phyloP scores from a whole-genome alignment of 2,329 filamentous ascomycete species.

The Nemania bipapillata region DNA sequence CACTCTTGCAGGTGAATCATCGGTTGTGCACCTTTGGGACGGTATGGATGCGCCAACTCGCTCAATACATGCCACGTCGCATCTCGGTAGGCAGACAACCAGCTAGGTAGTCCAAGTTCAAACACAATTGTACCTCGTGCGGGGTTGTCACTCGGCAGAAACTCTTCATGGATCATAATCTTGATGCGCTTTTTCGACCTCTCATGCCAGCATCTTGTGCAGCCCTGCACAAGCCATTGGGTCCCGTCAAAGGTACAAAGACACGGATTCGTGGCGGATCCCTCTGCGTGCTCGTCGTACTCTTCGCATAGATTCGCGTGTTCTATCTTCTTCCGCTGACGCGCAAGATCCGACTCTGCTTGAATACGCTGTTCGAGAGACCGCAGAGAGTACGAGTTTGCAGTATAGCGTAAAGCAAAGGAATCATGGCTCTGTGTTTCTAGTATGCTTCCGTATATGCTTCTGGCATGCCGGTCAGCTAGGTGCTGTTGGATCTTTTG shows the following conservation, averaged over 20 bases:
- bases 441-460: slow-evolving; percentile 58
- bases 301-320: slow-evolving; percentile 27
- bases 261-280: slow-evolving; percentile 52
- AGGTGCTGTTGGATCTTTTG: slow-evolving; percentile 63
- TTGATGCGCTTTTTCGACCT: slow-evolving; percentile 53
- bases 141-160: slow-evolving; percentile 55
- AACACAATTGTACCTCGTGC: slow-evolving; percentile 61
- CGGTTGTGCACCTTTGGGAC: slow-evolving; percentile 23
- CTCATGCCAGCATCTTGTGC: slow-evolving; percentile 58
- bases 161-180: slow-evolving; percentile 62
- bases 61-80: slow-evolving; percentile 62
- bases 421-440: slow-evolving; percentile 55
- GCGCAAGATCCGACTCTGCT: slow-evolving; percentile 30
- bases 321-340: slow-evolving; percentile 33
- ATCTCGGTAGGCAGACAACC: slow-evolving; percentile 62
- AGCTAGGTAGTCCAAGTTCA: slow-evolving; percentile 60
- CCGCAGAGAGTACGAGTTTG: slow-evolving; percentile 47
- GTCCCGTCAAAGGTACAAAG: slow-evolving; percentile 46
- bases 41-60: slow-evolving; percentile 50
- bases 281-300: slow-evolving; percentile 51
- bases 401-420: slow-evolving; percentile 61
- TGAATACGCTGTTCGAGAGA: slow-evolving; percentile 39
- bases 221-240: slow-evolving; percentile 52
- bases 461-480: slow-evolving; percentile 48
- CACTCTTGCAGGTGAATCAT: slow-evolving; percentile 41